Evolutionary conservation across 192 early-diverging fungal species (phyloP).

Genomic region (Umbelopsis sp.): DNA sequence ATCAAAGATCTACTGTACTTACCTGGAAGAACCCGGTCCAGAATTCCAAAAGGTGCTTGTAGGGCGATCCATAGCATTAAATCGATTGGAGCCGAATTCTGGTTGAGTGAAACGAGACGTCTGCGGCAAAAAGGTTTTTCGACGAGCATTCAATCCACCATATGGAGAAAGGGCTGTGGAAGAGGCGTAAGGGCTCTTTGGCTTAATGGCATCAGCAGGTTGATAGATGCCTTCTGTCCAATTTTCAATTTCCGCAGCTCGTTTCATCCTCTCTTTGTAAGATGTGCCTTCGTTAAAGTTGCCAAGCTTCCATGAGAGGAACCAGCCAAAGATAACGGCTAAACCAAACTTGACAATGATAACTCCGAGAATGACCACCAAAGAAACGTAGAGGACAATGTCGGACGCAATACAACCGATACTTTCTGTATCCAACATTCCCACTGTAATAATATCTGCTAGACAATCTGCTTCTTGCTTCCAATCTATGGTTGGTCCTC

Average conservation of each 20-base stretch:
- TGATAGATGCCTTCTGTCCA: conserved; percentile 76
- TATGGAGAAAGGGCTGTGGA: not conserved
- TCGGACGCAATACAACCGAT: conserved; percentile 84
- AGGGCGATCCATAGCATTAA: conserved; percentile 17
- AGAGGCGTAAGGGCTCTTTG: not conserved
- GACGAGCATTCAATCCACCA: conserved; percentile 7
- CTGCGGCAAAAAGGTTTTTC: conserved; percentile 28
- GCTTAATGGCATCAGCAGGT: conserved; percentile 24
- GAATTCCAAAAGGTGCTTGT: conserved; percentile 12
- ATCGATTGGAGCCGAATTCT: conserved; percentile 9
- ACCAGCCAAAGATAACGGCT: conserved; percentile 83
- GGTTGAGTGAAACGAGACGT: conserved; percentile 25
- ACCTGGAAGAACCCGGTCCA: not conserved
- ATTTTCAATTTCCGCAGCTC: conserved; percentile 70
- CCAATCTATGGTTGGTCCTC: conserved; percentile 44
- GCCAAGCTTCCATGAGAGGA: conserved; percentile 77
- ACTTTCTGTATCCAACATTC: conserved; percentile 73
- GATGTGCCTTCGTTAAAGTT: conserved; percentile 64
- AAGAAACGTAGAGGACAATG: conserved; percentile 74
- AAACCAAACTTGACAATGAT: conserved; percentile 70
- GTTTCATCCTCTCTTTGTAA: conserved; percentile 68
- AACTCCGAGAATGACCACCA: conserved; percentile 68
- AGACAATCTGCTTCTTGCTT: conserved; percentile 67
- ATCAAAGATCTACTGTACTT: too few species aligned
- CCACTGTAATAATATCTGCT: conserved; percentile 72